Percentiles rank a stretch among this genome's conserved stretches.
phyloP scores from a whole-genome alignment of 2,329 filamentous ascomycete genomes.

The Fusarium domesticum region DNA sequence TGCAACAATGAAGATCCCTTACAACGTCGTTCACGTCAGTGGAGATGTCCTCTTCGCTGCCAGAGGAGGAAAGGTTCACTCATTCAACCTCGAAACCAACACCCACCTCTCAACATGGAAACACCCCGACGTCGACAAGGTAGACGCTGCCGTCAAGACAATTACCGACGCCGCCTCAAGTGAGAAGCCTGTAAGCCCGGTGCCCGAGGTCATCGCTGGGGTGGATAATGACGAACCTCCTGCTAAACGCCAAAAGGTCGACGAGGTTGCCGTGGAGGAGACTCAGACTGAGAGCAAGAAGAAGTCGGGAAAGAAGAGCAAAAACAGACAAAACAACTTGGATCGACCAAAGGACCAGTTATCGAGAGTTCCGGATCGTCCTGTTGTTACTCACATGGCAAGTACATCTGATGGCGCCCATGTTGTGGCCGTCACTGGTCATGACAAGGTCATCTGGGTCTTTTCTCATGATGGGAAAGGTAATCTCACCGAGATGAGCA shows the following conservation, averaged over 20 bases:
- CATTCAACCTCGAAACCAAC: constrained; percentile 59
- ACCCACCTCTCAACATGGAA: constrained; percentile 61
- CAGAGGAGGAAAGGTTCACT: constrained; percentile 68
- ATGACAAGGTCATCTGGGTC: constrained; percentile 88
- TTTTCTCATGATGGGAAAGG: constrained; percentile 65
- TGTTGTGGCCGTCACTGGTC: constrained; percentile 75
- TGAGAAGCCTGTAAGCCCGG: constrained; percentile 10
- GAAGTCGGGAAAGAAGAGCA: constrained; percentile 31
- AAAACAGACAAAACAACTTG: constrained; percentile 29
- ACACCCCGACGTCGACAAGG: constrained; percentile 42
- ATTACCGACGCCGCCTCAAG: constrained; percentile 11
- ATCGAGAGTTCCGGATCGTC: constrained; percentile 45
- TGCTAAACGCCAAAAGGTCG: constrained; percentile 36
- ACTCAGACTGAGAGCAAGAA: constrained; percentile 19
- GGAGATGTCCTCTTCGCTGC: constrained; percentile 67
- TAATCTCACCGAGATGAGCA: constrained; percentile 63
- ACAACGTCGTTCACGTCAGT: constrained; percentile 58
- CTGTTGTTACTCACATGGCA: constrained; percentile 67
- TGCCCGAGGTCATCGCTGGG: constrained; percentile 8
- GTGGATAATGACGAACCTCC: constrained; percentile 32
- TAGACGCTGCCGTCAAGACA: constrained; percentile 29
- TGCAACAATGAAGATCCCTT: constrained; percentile 53
- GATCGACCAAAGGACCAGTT: constrained; percentile 17
- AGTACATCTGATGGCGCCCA: constrained; percentile 63
- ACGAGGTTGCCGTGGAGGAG: constrained; percentile 15